Conservation (phyloP, 768 basidiomycete species). For the Flagelloscypha sp. region DNA sequence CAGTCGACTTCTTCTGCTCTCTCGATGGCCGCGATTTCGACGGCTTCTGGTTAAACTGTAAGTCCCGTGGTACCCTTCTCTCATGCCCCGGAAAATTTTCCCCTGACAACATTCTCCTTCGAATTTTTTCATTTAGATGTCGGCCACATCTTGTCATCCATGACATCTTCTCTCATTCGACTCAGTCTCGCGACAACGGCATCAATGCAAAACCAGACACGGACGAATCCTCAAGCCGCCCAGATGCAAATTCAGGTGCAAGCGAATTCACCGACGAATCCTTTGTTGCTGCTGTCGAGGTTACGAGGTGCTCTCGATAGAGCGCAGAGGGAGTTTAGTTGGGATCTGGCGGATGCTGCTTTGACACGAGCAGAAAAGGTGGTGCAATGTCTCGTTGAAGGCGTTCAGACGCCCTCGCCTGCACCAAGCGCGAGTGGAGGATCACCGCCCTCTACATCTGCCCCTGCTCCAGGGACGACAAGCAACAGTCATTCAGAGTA, state of each 20-base stretch:
- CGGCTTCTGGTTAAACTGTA: constrained; percentile 15
- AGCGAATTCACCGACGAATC: constrained; percentile 1
- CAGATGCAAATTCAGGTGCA: not conserved
- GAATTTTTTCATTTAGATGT: constrained; percentile 9
- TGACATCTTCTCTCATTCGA: constrained; percentile 15
- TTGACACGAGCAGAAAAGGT: constrained; percentile 11
- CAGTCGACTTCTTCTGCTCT: constrained; percentile 13
- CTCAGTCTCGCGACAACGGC: constrained; percentile 14
- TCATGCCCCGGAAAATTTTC: too few relatives aligned
- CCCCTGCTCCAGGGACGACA: too few relatives aligned
- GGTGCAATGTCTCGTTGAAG: too few relatives aligned
- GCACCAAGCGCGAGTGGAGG: too few relatives aligned
- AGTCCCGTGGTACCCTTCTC: too few relatives aligned
- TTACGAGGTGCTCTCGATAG: not conserved
- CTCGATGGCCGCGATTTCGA: constrained; percentile 11
- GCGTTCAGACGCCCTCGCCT: too few relatives aligned
- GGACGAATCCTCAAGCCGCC: constrained; percentile 1
- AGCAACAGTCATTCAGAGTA: too few relatives aligned
- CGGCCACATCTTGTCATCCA: constrained; percentile 15
- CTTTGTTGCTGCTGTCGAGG: constrained; percentile 2
- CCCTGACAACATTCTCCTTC: not conserved
- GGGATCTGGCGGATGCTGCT: constrained; percentile 13
- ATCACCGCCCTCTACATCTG: too few relatives aligned
- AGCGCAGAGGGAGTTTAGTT: constrained; percentile 5
- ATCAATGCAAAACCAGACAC: constrained; percentile 2